Evolutionary conservation across 768 basidiomycete species (phyloP).

Genomic region (Leccinellum rugosiceps): DNA sequence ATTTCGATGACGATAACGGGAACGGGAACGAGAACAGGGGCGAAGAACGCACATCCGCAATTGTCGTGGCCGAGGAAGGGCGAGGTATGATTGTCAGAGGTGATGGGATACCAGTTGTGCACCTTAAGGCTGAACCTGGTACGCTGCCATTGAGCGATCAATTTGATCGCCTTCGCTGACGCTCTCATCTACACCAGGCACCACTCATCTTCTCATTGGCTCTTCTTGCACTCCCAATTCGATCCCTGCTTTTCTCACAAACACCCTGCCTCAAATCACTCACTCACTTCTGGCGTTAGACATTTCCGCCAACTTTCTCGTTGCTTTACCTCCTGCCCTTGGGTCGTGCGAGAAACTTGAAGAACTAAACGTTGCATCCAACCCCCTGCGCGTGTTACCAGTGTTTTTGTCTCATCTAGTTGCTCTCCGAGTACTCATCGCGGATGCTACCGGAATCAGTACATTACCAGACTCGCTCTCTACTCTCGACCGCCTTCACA

Average conservation of each 20-base stretch:
- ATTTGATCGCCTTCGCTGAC: neutral
- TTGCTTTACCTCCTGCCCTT: slow-evolving; percentile 78
- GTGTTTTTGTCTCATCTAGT: slow-evolving; percentile 75
- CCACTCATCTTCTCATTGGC: slow-evolving; percentile 92
- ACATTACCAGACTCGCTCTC: slow-evolving; percentile 74
- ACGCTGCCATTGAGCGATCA: slow-evolving; percentile 21
- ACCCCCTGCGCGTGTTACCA: slow-evolving; percentile 90
- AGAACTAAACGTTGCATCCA: slow-evolving; percentile 91
- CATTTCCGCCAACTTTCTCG: slow-evolving; percentile 85
- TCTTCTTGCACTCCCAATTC: slow-evolving; percentile 73
- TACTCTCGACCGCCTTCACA: slow-evolving; percentile 78
- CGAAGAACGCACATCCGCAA: slow-evolving; percentile 73
- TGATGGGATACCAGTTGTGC: slow-evolving; percentile 54
- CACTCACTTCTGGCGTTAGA: slow-evolving; percentile 87
- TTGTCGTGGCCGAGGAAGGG: slow-evolving; percentile 80
- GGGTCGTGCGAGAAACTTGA: slow-evolving; percentile 80
- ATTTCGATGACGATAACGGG: slow-evolving; percentile 49
- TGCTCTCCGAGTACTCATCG: slow-evolving; percentile 83
- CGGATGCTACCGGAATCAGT: slow-evolving; percentile 83
- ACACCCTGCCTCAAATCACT: slow-evolving; percentile 66
- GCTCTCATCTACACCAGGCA: slow-evolving; percentile 47
- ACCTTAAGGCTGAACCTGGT: slow-evolving; percentile 75
- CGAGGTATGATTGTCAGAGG: slow-evolving; percentile 79
- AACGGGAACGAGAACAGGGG: slow-evolving; percentile 49
- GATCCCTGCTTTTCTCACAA: slow-evolving; percentile 72